Conservation (phyloP, 805 yeast species). For the Pichia nanzhaoensis region DNA sequence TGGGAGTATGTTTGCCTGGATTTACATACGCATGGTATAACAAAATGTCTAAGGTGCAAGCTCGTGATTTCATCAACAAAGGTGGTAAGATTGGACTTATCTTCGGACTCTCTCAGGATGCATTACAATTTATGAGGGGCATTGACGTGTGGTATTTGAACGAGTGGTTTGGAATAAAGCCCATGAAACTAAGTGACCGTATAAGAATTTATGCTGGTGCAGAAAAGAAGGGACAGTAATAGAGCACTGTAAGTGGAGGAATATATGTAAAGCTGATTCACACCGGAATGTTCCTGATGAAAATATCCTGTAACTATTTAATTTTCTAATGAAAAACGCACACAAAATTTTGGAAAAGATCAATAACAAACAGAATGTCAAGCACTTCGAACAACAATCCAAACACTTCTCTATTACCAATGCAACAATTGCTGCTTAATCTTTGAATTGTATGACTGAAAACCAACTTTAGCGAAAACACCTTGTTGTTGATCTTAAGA, state of each 20-base stretch:
- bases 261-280: conserved; percentile 5
- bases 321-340: too few species aligned
- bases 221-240: not conserved
- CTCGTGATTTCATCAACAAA: conserved; percentile 35
- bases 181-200: conserved; percentile 21
- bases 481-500: too few species aligned
- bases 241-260: not conserved
- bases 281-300: too few species aligned
- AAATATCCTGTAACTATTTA: too few species aligned
- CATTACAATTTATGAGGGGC: conserved; percentile 48
- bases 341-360: too few species aligned
- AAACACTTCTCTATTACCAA: too few species aligned
- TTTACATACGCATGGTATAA: conserved; percentile 41
- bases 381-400: too few species aligned
- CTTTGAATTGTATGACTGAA: too few species aligned
- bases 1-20: conserved; percentile 49
- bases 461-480: too few species aligned
- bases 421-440: too few species aligned
- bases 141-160: conserved; percentile 61
- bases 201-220: conserved; percentile 9
- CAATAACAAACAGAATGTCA: too few species aligned
- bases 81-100: conserved; percentile 55
- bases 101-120: conserved; percentile 64
- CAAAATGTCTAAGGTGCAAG: conserved; percentile 38
- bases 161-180: conserved; percentile 24